phyloP scores from a whole-genome alignment of 2,329 filamentous ascomycete species.

The Colletotrichum liaoningense region DNA sequence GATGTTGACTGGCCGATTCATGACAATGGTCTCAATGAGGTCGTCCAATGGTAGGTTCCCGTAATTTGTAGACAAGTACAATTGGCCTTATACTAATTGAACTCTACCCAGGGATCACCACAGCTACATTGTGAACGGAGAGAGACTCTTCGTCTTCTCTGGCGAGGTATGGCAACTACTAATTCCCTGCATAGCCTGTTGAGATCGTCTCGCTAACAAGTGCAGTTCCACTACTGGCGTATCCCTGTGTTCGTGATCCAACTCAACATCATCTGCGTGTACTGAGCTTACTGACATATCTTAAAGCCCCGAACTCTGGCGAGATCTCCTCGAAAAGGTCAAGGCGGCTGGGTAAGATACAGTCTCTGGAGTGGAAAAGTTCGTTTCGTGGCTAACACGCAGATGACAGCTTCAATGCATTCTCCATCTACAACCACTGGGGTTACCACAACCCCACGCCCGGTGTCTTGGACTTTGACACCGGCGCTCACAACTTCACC shows the following conservation, averaged over 20 bases:
- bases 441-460: constrained; percentile 52
- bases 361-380: neutral
- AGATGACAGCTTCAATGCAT: constrained; percentile 51
- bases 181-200: neutral
- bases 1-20: constrained; percentile 42
- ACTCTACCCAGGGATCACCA: constrained; percentile 50
- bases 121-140: constrained; percentile 52
- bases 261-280: no score
- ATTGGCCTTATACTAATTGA: neutral
- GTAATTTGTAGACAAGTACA: neutral
- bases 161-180: constrained; percentile 46
- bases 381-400: neutral
- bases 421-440: constrained; percentile 56
- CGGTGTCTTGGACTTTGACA: constrained; percentile 49
- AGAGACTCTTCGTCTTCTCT: constrained; percentile 55
- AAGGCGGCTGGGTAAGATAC: constrained; percentile 50
- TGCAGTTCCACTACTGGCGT: constrained; percentile 54
- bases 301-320: constrained; percentile 49
- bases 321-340: constrained; percentile 55
- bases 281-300: neutral
- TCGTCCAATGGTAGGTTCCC: constrained; percentile 46
- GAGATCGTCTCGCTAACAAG: constrained; percentile 3
- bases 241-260: constrained; percentile 50
- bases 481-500: constrained; percentile 58
- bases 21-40: constrained; percentile 45